Evolutionary conservation across 306 rosid genomes (phyloP).

Genomic region (Cyamopsis tetragonoloba): DNA sequence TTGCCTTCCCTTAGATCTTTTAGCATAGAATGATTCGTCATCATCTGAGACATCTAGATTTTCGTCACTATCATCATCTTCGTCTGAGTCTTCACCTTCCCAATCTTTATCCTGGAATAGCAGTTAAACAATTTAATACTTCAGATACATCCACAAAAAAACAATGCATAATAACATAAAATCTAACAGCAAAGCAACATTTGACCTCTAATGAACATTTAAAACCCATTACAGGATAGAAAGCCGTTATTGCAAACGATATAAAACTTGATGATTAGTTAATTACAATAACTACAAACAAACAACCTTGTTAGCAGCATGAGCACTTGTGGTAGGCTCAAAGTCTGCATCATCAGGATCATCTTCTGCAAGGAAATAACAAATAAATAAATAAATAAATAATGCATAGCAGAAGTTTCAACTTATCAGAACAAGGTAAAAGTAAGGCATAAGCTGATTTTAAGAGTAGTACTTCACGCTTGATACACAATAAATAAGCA

Average conservation of each 20-base stretch:
- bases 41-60: constrained; percentile 72
- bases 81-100: constrained; percentile 83
- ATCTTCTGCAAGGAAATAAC: constrained; percentile 63
- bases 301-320: constrained; percentile 67
- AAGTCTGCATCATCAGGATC: constrained; percentile 96
- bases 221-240: background rate
- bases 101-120: constrained; percentile 75
- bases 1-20: constrained; percentile 58
- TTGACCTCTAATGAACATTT: constrained; percentile 6
- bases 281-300: constrained; percentile 5
- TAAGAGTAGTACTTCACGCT: constrained; percentile 4
- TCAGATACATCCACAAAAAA: constrained; percentile 19
- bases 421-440: constrained; percentile 5
- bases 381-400: constrained; percentile 6
- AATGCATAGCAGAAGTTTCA: constrained; percentile 9
- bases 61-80: constrained; percentile 64
- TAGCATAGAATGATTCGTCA: constrained; percentile 64
- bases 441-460: background rate
- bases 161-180: constrained; percentile 2
- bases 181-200: constrained; percentile 14
- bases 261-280: constrained; percentile 11
- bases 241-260: background rate
- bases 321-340: constrained; percentile 67
- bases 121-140: constrained; percentile 28
- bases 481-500: constrained; percentile 18